Evolutionary conservation across 495 filamentous ascomycete species (phyloP).

Genomic region (Neurospora sp.): DNA sequence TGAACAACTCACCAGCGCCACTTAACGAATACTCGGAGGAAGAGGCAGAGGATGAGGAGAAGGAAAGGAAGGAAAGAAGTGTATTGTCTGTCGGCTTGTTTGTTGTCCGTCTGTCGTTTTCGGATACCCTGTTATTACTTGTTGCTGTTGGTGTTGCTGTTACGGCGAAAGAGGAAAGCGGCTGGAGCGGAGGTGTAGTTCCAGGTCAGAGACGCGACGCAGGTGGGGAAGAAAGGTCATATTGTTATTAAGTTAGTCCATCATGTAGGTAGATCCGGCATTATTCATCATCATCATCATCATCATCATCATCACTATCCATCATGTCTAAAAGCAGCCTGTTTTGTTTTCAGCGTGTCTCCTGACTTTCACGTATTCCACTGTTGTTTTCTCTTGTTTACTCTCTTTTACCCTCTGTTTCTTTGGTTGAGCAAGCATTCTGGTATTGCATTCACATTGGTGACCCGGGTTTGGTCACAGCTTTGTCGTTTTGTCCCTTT

Average conservation of each 20-base stretch:
- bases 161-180: background rate
- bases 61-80: background rate
- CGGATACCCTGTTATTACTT: background rate
- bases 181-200: background rate
- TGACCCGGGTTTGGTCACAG: conserved; percentile 12
- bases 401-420: conserved; percentile 1
- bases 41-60: background rate
- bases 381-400: background rate
- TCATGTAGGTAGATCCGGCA: background rate
- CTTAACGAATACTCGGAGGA: background rate
- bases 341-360: background rate
- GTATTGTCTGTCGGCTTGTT: background rate
- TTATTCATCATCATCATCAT: background rate
- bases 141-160: background rate
- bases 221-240: background rate
- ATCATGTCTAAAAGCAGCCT: background rate
- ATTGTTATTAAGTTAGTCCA: background rate
- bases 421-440: background rate
- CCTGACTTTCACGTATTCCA: too few species aligned
- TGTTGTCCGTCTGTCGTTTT: background rate
- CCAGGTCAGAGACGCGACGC: background rate
- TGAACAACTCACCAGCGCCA: background rate
- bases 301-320: background rate
- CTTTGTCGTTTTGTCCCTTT: conserved; percentile 1
- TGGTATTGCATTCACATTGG: conserved; percentile 10